Evolutionary conservation across 257 asterid genomes (phyloP), one percentile per base, ranked within the genome.

Genomic region (Primulina huaijiensis): DNA sequence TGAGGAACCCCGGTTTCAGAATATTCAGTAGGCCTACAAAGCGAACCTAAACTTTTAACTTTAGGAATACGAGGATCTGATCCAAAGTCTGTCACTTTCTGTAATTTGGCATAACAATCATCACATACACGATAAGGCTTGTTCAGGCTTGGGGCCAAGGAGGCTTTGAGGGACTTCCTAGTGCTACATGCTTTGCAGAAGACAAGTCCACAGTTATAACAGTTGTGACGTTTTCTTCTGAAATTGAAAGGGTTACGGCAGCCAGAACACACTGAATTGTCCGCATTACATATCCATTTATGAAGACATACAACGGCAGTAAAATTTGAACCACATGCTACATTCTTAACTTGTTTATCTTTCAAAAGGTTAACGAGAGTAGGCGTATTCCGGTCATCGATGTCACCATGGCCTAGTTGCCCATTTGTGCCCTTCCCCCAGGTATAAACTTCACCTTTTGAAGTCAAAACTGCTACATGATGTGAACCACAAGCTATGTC

Each of bases 81-180:
- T 31, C 77, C 76, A 59, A 84, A 67, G 40, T 85, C 88, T 0
- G 66, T 2, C 5, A 63, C 29, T 82, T 84, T 92, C 85, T 86
- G 84, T 74, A 92, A 76, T 77, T 88, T 92, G 30, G 74, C 34
- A 67, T 73, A 89, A 74, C 98, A 92, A 75, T 92, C 97, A 70
- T 92, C 97, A 68, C 98, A 92, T n/a, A 92, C 97, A 60, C 98
- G 98, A 70, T 83, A 92, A 7, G 92, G 91, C 80, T 85, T 92
- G 87, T 68, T 89, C 68, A 67, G 43, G 69, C 79, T 83, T 3
- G 97, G 98, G 59, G 98, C 97, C 74, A 92, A 82, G 60, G 98
- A 82, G 58, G 98, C 98, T 70, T 82, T 81, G 55, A 85, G 67
- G 27, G 97, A 88, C 70, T 84, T 89, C 74, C 74, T 81, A 64